Conservation (phyloP, 208 protist species). For the Phytomonas serpens region DNA sequence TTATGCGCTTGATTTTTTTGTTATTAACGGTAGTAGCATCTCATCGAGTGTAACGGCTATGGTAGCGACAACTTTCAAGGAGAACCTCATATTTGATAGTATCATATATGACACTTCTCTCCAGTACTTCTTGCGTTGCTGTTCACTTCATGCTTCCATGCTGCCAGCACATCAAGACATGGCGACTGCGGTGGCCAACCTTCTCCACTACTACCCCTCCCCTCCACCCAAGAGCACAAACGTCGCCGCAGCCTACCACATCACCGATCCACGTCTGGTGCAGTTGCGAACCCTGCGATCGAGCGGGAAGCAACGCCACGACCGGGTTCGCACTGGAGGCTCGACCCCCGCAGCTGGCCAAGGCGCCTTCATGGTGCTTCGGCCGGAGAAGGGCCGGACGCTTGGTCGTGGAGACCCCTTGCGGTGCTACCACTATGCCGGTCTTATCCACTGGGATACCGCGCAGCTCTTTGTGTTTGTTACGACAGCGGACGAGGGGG, state of each 20-base stretch:
- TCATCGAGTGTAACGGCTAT: slow-evolving; percentile 39
- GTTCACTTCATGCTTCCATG: slow-evolving; percentile 20
- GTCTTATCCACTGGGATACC: slow-evolving; percentile 56
- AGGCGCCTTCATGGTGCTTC: slow-evolving; percentile 17
- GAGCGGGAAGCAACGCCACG: slow-evolving; percentile 8
- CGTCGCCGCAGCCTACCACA: slow-evolving; percentile 43
- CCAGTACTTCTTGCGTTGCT: slow-evolving; percentile 26
- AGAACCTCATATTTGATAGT: slow-evolving; percentile 61
- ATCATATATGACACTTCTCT: slow-evolving; percentile 76
- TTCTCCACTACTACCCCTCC: slow-evolving; percentile 71
- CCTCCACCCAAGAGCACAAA: slow-evolving; percentile 49
- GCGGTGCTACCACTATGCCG: slow-evolving; percentile 49
- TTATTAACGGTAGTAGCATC: slow-evolving; percentile 52
- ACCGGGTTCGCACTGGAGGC: neutral
- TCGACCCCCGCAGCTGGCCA: slow-evolving; percentile 13
- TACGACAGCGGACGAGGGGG: slow-evolving; percentile 21
- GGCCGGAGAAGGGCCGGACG: slow-evolving; percentile 10
- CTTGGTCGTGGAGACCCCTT: neutral
- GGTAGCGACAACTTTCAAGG: slow-evolving; percentile 62
- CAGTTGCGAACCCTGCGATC: slow-evolving; percentile 34
- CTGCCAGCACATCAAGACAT: slow-evolving; percentile 33
- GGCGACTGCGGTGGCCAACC: slow-evolving; percentile 41
- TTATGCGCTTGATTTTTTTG: slow-evolving; percentile 83
- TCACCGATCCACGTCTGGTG: slow-evolving; percentile 53
- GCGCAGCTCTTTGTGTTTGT: slow-evolving; percentile 62